These are phyloP conservation scores for Lactarius vividus DNA, from an alignment of 768 basidiomycete species.

Conservation along the genomic window DNA sequence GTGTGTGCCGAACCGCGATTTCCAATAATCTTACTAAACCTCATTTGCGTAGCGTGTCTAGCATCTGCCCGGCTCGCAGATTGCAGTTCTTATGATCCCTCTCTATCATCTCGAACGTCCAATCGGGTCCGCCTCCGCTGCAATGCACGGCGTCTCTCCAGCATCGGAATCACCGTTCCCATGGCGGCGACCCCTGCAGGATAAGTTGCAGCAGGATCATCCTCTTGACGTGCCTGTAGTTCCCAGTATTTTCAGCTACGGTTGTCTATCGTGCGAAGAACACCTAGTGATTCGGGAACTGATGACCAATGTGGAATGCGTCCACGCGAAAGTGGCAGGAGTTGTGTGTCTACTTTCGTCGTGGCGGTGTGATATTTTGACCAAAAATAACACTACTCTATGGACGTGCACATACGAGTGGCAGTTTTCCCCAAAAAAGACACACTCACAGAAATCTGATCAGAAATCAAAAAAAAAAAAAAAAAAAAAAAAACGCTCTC, in stretches of 20 bases:
- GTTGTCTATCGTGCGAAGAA: constrained; percentile 77
- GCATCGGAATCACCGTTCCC: constrained; percentile 52
- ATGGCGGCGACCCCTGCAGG: constrained; percentile 56
- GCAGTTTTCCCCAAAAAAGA: no score
- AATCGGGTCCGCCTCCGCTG: constrained; percentile 79
- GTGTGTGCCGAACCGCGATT: constrained; percentile 8
- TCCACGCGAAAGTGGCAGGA: background rate
- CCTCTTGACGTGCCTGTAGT: constrained; percentile 89
- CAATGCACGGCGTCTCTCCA: constrained; percentile 78
- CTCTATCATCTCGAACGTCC: constrained; percentile 88
- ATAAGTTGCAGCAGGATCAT: constrained; percentile 68
- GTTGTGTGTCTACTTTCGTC: background rate
- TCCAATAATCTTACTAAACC: constrained; percentile 83
- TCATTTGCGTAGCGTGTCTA: constrained; percentile 32
- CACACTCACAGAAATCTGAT: no score
- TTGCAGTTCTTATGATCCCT: constrained; percentile 78
- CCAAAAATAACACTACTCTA: background rate
- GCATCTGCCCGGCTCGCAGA: constrained; percentile 77
- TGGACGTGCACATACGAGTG: no score
- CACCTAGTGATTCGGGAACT: constrained; percentile 88
- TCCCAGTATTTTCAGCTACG: constrained; percentile 61
- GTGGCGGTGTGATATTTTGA: background rate
- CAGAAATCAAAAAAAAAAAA: no score
- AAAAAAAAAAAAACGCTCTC: no score
- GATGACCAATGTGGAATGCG: constrained; percentile 46